These are phyloP conservation scores for Daldinia vernicosa DNA, from an alignment of 495 filamentous ascomycete genomes.

Conservation along the genomic window DNA sequence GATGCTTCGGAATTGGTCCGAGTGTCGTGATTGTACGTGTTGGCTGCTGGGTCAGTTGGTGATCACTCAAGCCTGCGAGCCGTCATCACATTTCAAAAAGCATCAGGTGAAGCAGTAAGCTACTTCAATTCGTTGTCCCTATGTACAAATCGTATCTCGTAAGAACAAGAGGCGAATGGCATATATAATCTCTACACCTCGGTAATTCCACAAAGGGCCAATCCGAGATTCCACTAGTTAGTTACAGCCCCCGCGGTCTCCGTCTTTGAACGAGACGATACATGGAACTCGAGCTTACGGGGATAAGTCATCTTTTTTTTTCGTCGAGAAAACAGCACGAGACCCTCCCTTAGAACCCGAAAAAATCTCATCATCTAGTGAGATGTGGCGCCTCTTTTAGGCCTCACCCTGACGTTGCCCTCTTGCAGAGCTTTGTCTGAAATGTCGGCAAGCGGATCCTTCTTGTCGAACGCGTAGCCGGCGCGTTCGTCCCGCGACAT, in stretches of 20 bases:
- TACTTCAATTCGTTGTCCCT: constrained; percentile 22
- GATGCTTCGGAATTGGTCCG: neutral
- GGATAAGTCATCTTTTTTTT: constrained; percentile 1
- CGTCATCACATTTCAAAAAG: constrained; percentile 6
- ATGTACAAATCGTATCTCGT: constrained; percentile 28
- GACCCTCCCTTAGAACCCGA: constrained; percentile 10
- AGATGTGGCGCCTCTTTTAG: constrained; percentile 17
- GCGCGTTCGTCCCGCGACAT: constrained; percentile 36
- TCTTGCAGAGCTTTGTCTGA: constrained; percentile 34
- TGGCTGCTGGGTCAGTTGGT: too few relatives aligned
- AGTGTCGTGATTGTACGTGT: neutral
- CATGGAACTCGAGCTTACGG: constrained; percentile 20
- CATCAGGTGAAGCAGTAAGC: constrained; percentile 25
- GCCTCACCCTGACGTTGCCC: constrained; percentile 30
- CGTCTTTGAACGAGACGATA: constrained; percentile 14
- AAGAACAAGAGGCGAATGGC: constrained; percentile 21
- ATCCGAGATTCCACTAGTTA: constrained; percentile 31
- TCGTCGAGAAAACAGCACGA: neutral
- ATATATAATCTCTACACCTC: constrained; percentile 27
- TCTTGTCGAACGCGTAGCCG: constrained; percentile 26
- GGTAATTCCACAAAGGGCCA: constrained; percentile 16
- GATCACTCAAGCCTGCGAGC: neutral
- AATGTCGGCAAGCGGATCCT: constrained; percentile 35
- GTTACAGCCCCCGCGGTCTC: constrained; percentile 18
- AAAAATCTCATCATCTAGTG: constrained; percentile 11